Evolutionary conservation across 805 yeast genomes (phyloP).

Genomic region (Priceomyces carsonii): DNA sequence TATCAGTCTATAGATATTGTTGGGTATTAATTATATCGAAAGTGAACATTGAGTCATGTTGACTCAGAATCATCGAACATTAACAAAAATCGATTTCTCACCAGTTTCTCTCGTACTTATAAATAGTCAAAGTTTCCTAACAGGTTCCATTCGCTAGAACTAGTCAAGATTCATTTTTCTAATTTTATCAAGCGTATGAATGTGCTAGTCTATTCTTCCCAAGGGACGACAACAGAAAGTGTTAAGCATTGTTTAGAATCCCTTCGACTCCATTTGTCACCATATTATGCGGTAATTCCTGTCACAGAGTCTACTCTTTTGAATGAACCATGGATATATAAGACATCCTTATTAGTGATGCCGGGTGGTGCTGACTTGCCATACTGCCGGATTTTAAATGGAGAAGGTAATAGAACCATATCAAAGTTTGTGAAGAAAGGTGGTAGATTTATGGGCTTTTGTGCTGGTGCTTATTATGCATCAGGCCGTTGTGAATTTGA

Average conservation of each 20-base stretch:
- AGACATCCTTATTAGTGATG: conserved; percentile 75
- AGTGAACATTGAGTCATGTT: too few relatives aligned
- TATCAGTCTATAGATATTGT: too few relatives aligned
- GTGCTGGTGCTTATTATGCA: conserved; percentile 95
- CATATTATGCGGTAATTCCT: conserved; percentile 81
- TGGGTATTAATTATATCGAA: too few relatives aligned
- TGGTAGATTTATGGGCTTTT: conserved; percentile 82
- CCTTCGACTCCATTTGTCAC: conserved; percentile 72
- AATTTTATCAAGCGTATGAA: conserved; percentile 24
- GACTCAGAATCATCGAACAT: too few relatives aligned
- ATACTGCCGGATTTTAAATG: conserved; percentile 69
- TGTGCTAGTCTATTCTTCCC: conserved; percentile 42
- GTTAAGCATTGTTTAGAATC: conserved; percentile 83
- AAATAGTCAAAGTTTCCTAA: too few relatives aligned
- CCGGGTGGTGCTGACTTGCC: conserved; percentile 99
- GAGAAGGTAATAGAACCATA: conserved; percentile 63
- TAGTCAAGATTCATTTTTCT: too few relatives aligned
- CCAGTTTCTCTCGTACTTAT: too few relatives aligned
- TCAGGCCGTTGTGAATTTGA: conserved; percentile 80
- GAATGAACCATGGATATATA: conserved; percentile 85
- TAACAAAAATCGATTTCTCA: too few relatives aligned
- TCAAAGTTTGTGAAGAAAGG: conserved; percentile 69
- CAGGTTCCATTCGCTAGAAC: too few relatives aligned
- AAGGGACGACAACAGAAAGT: conserved; percentile 86
- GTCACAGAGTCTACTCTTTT: conserved; percentile 62